A percentile compares a stretch with the other conserved stretches of the same genome.
These are phyloP conservation scores for Botrytis porri DNA, from an alignment of 2,329 filamentous ascomycete genomes.

Conservation along the genomic window DNA sequence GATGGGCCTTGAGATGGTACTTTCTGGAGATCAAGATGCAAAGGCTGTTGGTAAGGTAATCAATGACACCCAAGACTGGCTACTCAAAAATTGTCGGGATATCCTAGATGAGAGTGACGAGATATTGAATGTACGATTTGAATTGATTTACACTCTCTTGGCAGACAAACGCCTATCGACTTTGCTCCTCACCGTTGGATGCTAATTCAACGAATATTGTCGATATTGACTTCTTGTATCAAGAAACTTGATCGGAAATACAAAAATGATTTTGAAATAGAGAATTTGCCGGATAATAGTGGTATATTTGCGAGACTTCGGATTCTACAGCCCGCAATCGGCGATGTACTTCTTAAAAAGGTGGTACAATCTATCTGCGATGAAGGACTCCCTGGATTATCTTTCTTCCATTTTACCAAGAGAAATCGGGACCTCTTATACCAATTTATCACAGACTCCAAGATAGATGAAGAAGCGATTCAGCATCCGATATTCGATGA, in stretches of 20 bases:
- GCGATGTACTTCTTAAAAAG: conserved; percentile 32
- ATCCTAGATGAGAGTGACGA: conserved; percentile 66
- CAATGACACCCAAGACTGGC: conserved; percentile 42
- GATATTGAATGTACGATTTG: conserved; percentile 57
- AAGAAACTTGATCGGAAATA: conserved; percentile 34
- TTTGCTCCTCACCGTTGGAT: conserved; percentile 55
- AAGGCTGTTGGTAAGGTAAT: conserved; percentile 40
- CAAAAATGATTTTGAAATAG: conserved; percentile 45
- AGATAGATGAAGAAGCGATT: conserved; percentile 19
- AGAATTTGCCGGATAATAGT: conserved; percentile 20
- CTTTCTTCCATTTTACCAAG: conserved; percentile 29
- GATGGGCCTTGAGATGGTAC: conserved; percentile 53
- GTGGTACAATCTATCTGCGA: conserved; percentile 45
- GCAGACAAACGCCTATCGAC: conserved; percentile 49
- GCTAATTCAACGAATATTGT: conserved; percentile 52
- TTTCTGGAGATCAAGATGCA: conserved; percentile 36
- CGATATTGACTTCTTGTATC: conserved; percentile 41
- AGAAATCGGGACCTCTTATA: neutral
- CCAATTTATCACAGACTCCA: conserved; percentile 14
- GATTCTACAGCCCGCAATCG: conserved; percentile 43
- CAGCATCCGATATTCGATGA: conserved; percentile 29
- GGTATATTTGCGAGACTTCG: conserved; percentile 50
- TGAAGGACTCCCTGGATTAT: conserved; percentile 45
- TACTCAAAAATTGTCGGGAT: conserved; percentile 48
- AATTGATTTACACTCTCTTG: conserved; percentile 62